phyloP scores from a whole-genome alignment of 1,284 basidiomycete genomes.

The Cutaneotrichosporon sp. region DNA sequence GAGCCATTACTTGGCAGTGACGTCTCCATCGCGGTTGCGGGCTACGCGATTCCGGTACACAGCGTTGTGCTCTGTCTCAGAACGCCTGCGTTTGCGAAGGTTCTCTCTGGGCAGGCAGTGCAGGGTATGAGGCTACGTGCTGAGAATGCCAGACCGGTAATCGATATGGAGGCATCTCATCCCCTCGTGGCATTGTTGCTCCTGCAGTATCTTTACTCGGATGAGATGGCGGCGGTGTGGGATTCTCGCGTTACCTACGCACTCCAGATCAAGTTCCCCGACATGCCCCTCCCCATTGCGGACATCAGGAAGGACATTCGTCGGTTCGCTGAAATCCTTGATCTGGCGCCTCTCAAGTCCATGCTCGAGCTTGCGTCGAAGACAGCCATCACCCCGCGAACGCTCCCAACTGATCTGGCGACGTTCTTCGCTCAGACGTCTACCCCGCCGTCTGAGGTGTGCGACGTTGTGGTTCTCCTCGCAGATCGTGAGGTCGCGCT shows the following conservation, averaged over 20 bases:
- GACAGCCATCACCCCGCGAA: conserved; percentile 28
- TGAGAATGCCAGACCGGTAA: background rate
- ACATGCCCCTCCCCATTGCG: conserved; percentile 50
- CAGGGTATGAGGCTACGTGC: conserved; percentile 4
- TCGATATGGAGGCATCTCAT: conserved; percentile 28
- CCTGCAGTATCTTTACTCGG: conserved; percentile 81
- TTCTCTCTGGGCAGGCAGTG: conserved; percentile 22
- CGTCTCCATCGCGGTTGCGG: conserved; percentile 32
- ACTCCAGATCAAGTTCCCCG: conserved; percentile 52
- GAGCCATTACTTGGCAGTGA: conserved; percentile 43
- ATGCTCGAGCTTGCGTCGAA: conserved; percentile 43
- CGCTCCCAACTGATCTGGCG: conserved; percentile 41
- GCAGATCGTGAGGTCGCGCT: conserved; percentile 63
- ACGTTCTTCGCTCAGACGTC: conserved; percentile 47
- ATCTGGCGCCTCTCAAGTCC: conserved; percentile 37
- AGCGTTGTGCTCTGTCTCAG: conserved; percentile 37
- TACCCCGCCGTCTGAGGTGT: conserved; percentile 21
- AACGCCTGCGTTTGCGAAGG: conserved; percentile 22
- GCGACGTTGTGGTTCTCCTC: conserved; percentile 71
- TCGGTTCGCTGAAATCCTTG: conserved; percentile 55
- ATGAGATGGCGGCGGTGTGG: conserved; percentile 77
- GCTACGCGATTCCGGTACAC: conserved; percentile 42
- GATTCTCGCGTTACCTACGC: conserved; percentile 64
- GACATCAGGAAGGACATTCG: conserved; percentile 64
- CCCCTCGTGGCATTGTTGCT: conserved; percentile 67